A percentile compares a stretch with the other conserved stretches of the same genome.
Conservation (phyloP, 371 early-diverging fungal species). For the Saksenaea vasiformis region DNA sequence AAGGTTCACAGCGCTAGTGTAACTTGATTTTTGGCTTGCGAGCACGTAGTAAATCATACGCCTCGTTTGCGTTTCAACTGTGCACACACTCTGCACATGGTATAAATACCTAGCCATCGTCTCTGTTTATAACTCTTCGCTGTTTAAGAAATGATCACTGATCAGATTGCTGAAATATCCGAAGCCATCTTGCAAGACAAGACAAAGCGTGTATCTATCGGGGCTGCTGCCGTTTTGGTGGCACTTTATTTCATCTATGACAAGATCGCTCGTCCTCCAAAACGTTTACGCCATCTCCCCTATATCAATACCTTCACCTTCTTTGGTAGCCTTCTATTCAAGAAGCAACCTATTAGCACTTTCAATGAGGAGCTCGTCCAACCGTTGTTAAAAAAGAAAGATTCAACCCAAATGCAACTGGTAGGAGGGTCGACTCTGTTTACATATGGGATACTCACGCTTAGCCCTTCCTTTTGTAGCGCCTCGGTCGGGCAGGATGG, state of each 20-base stretch:
- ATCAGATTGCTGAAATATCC: not conserved
- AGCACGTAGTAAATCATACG: not conserved
- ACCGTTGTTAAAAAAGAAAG: not conserved
- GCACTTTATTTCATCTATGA: not conserved
- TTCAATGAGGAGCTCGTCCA: not conserved
- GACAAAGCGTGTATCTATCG: not conserved
- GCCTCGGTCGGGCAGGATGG: not conserved
- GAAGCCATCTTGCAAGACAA: not conserved
- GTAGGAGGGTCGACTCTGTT: not conserved
- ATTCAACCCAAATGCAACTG: not conserved
- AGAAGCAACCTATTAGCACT: not conserved
- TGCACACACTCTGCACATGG: not conserved
- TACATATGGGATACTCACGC: not conserved
- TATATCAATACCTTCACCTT: not conserved
- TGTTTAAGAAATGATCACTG: not conserved
- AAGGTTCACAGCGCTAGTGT: no score
- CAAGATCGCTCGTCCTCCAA: conserved; percentile 15
- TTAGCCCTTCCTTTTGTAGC: not conserved
- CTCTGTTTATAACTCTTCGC: not conserved
- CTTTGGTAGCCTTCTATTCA: not conserved
- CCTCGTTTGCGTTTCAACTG: not conserved
- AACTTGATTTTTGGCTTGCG: not conserved
- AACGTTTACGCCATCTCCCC: conserved; percentile 15
- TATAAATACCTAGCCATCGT: not conserved
- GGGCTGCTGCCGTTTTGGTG: not conserved